Evolutionary conservation across 495 filamentous ascomycete genomes (phyloP), one percentile per base, ranked within the genome.

Genomic region (Annulohypoxylon nitens): DNA sequence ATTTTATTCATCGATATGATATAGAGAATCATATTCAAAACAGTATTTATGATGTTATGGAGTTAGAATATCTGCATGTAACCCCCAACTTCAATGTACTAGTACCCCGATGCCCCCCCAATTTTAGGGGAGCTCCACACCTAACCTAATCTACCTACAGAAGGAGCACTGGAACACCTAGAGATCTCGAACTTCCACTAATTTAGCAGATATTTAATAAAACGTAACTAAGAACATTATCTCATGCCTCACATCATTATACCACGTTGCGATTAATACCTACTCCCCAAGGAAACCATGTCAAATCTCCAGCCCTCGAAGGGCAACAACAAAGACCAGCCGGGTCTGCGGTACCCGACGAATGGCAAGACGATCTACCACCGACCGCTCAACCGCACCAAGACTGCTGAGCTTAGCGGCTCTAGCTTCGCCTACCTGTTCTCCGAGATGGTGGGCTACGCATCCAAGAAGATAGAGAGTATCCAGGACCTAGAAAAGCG

Each of bases 291-390:
- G 37, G 37, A 61, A 62, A 72, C 20, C 23, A 83, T 84, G 81
- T 78, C 83, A 39, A 81, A 74, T 67, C 75, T 78, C 23, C 79
- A 81, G 62, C 75, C 77, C 64, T 74, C 41, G 73, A 84, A 82
- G 78, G 75, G 69, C 67, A 75, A 71, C 78, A 72, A 74, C 61
- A 76, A 78, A 70, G 80, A 82, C 33, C 73, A 84, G 50, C 80
- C 89, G 8, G 93, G 92, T n/a, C 92, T 99, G 57, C 92, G 94
- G 68, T 93, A 97, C 75, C 94, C 96, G n/a, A 92, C 93, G 26
- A 96, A 91, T 78, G 93, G 93, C 82, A 98, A 98, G 82, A 97
- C 94, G 57, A 98, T 99, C 82, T 99, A 98, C 82, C 93, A 98
- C 86, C 89, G 97, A 62, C 93, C 97, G 69, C 85, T 98, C 53